These are phyloP conservation scores for Pseudotulostoma volvatum DNA, from an alignment of 495 filamentous ascomycete species.

Conservation along the genomic window DNA sequence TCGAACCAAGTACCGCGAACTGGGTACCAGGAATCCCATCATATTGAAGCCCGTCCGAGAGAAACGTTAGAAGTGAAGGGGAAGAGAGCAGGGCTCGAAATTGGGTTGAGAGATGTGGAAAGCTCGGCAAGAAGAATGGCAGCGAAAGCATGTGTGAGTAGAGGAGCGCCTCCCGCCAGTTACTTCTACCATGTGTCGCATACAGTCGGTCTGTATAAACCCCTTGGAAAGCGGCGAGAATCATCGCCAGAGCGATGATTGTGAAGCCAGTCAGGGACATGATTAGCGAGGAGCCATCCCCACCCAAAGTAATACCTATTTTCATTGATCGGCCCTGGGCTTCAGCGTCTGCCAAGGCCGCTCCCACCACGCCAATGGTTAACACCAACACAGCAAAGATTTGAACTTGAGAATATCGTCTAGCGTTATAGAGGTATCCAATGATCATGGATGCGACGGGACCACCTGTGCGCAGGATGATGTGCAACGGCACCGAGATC, in stretches of 20 bases:
- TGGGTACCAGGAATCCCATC: background rate
- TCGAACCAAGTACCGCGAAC: background rate
- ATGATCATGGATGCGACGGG: constrained; percentile 86
- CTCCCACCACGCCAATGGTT: constrained; percentile 69
- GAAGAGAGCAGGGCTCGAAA: constrained; percentile 32
- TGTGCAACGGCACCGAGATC: constrained; percentile 93
- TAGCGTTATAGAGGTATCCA: constrained; percentile 63
- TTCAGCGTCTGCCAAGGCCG: constrained; percentile 75
- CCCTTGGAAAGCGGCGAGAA: constrained; percentile 86
- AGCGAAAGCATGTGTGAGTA: constrained; percentile 74
- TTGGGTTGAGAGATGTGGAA: constrained; percentile 28
- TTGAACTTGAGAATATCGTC: constrained; percentile 66
- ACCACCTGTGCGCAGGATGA: constrained; percentile 87
- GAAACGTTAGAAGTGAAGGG: constrained; percentile 19
- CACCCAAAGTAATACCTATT: constrained; percentile 3
- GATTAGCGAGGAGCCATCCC: constrained; percentile 6
- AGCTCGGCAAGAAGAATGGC: constrained; percentile 42
- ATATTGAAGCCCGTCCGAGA: constrained; percentile 5
- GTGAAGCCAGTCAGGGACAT: constrained; percentile 58
- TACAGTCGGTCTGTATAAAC: constrained; percentile 88
- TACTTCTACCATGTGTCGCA: constrained; percentile 53
- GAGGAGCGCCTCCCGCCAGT: constrained; percentile 95
- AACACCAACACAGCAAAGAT: constrained; percentile 63
- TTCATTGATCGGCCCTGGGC: constrained; percentile 45
- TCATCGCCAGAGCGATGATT: constrained; percentile 75